Evolutionary conservation across 78 protist species (phyloP), one percentile per base, ranked within the genome.

Genomic region (Emiliania huxleyi): DNA sequence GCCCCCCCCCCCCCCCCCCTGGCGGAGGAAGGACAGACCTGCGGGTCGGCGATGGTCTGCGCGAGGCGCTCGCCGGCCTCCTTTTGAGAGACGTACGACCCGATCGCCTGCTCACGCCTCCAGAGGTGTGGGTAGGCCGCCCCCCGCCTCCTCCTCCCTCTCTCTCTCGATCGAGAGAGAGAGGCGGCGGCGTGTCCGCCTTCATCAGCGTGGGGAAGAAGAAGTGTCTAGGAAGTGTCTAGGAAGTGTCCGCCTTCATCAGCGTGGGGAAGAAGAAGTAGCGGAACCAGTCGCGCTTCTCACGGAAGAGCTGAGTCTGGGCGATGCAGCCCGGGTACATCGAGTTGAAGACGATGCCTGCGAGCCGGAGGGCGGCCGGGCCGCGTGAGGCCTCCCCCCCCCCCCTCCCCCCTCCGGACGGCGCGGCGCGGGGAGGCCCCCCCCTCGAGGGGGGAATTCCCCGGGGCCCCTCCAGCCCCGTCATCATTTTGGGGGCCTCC

Each of bases 321-420:
- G 93, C 93, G 40, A 90, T 90, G 85, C 93, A 90, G 77, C 91
- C 93, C 23, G 93, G 93, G 93, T 90, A 90, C 46, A 90, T 35
- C 23, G 85, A 43, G 56, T 4, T 12, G 81, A 90, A 90, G 73
- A 40, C 71, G 81, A 90, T 90, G 85, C 93, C 93, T 26, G 75
- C 33, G 12, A 26, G 37, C 11, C 2, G 3, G 75, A 2, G 23
- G n/a, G n/a, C n/a, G n/a, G n/a, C n/a, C n/a, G n/a, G n/a, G n/a
- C n/a, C n/a, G n/a, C n/a, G n/a, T n/a, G n/a, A n/a, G n/a, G n/a
- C n/a, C n/a, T n/a, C n/a, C n/a, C n/a, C n/a, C n/a, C n/a, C n/a
- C n/a, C n/a, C n/a, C n/a, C n/a, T n/a, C n/a, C n/a, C n/a, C n/a
- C n/a, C n/a, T n/a, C n/a, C n/a, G n/a, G n/a, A n/a, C n/a, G n/a